Conservation (phyloP, 73 alveolate species). For the Blepharisma stoltei region DNA sequence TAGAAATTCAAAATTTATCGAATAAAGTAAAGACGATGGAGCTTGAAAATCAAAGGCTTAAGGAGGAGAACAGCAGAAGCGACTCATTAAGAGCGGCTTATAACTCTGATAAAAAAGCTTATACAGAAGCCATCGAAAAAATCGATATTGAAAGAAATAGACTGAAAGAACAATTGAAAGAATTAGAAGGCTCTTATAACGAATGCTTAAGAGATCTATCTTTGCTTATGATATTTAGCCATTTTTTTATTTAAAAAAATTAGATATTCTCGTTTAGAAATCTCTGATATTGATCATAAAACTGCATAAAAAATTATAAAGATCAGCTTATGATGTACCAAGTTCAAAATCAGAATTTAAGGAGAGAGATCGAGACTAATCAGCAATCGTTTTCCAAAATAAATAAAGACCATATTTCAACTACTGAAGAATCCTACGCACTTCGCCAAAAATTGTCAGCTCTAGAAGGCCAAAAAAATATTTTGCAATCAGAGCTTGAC, state of each 20-base stretch:
- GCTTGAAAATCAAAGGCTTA: slow-evolving; percentile 30
- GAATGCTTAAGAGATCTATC: slow-evolving; percentile 31
- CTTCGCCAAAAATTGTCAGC: background rate
- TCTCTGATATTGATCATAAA: too few relatives aligned
- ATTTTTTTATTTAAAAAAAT: too few relatives aligned
- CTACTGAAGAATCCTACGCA: slow-evolving; percentile 20
- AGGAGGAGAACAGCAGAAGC: slow-evolving; percentile 23
- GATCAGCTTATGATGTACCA: background rate
- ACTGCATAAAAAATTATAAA: background rate
- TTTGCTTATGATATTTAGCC: too few relatives aligned
- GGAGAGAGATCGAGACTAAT: background rate
- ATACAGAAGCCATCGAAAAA: slow-evolving; percentile 34
- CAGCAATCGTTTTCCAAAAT: background rate
- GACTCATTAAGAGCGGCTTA: slow-evolving; percentile 31
- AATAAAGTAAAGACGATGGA: slow-evolving; percentile 7
- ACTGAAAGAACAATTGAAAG: slow-evolving; percentile 34
- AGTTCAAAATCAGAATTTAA: background rate
- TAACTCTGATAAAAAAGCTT: slow-evolving; percentile 45
- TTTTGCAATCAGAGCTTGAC: background rate
- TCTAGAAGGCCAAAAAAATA: slow-evolving; percentile 12
- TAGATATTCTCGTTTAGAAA: too few relatives aligned
- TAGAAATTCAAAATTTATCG: slow-evolving; percentile 5
- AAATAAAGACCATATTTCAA: slow-evolving; percentile 20
- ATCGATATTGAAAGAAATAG: background rate
- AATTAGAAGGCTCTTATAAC: slow-evolving; percentile 26